Base-by-base conservation (phyloP, 768 basidiomycete species). In the Bullera alba region DNA sequence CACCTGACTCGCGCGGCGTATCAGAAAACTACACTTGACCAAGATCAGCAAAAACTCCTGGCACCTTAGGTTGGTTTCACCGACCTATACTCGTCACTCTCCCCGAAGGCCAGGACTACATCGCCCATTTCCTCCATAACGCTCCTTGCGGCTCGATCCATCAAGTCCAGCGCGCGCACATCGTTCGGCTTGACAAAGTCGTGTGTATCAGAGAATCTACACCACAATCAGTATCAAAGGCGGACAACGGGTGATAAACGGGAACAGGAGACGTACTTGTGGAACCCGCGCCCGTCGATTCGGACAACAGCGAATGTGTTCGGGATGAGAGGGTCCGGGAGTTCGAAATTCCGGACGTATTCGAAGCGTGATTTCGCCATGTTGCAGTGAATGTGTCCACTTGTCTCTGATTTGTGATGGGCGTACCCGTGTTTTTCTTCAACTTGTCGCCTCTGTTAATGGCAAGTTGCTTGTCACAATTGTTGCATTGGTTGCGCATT, bases 41-140 rank as follows among this genome's bases (percentile, higher is more conserved):
- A n/a, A 23, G 23, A 21, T 38, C 29, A 35, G 32, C n/a, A 23
- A 42, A 46, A 37, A 26, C 42, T 48, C 17, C 10, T 37, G 17
- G 17, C 21, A 35, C 6, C 21, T 48, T 48, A 28, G 15, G 8
- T 54, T 42, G 25, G 47, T 48, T 3, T 28, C 27, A 62, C 76
- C 44, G 51, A 85, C 92, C 91, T 95, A 73, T 82, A 97, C 73
- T 99, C 95, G 70, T 99, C 95, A 17, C 91, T 95, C 75, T 99
- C 87, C 1, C 95, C 95, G 67, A 92, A 97, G 0, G 79, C 95
- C 17, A 95, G 77, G 12, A 87, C 76, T 50, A 95, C 80, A 67
- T 95, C 92, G 29, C 81, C 79, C 64, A 85, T 84, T 63, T 85
- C 83, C 26, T 81, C 75, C 87, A 99, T 87, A 36, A 91, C 77